These are phyloP conservation scores for Cryptococcus sp. DNA, from an alignment of 1,284 basidiomycete species.

Conservation along the genomic window DNA sequence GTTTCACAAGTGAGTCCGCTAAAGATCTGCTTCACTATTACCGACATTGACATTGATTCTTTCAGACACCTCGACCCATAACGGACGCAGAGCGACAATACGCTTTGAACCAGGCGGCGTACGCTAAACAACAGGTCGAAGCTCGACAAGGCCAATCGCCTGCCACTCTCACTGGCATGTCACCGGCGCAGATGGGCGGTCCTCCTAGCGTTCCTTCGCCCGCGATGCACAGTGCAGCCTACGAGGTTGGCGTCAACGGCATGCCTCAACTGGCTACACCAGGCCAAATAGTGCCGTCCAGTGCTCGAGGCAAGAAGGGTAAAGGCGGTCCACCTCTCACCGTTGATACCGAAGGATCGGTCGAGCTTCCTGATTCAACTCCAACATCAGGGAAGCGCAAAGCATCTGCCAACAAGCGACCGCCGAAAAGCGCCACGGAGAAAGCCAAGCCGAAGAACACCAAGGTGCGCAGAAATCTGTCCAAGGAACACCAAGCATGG, in stretches of 20 bases:
- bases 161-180: conserved; percentile 21
- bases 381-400: conserved; percentile 17
- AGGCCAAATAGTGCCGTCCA: conserved; percentile 10
- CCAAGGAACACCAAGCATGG: background rate
- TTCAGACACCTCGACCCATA: conserved; percentile 7
- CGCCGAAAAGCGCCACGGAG: conserved; percentile 13
- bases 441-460: conserved; percentile 12
- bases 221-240: conserved; percentile 3
- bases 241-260: conserved; percentile 13
- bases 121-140: conserved; percentile 22
- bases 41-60: background rate
- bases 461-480: conserved; percentile 8
- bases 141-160: conserved; percentile 22
- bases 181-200: conserved; percentile 22
- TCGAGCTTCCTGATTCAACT: conserved; percentile 11
- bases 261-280: background rate
- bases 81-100: conserved; percentile 29
- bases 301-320: conserved; percentile 10
- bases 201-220: conserved; percentile 20
- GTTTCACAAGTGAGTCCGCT: conserved; percentile 16
- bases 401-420: conserved; percentile 10
- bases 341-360: conserved; percentile 14
- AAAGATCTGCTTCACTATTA: background rate
- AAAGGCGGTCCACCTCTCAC: conserved; percentile 8
- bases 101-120: conserved; percentile 24